Base-by-base conservation (phyloP, 2,329 filamentous ascomycete genomes). In the Monilinia vaccinii-corymbosi region DNA sequence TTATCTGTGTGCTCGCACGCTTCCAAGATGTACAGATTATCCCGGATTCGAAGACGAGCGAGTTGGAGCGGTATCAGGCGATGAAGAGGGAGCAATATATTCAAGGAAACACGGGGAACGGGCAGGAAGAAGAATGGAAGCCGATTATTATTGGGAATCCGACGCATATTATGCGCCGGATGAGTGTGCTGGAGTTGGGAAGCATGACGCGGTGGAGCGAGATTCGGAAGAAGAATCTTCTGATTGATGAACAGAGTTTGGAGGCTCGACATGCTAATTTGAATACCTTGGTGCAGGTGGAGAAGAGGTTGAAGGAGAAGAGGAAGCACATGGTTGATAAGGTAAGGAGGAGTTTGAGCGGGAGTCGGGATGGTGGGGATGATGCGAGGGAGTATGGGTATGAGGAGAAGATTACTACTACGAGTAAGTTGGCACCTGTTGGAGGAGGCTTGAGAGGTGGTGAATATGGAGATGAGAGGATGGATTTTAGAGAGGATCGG, bases 131-230 rank as follows among this genome's bases (percentile, higher is more conserved):
- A 63, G 80, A 85, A 50, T 91, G 85, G 87, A 82, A 82, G 61
- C 84, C 88, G 1, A 78, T 85, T 32, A 81, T 91, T 64, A 82
- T 90, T 69, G 87, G 88, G 14, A 87, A 88, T 68, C 87, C 88
- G 14, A 83, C 81, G 48, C 82, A 85, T 50, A 86, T 84, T 71
- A 82, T 81, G 68, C 79, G 88, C 53, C 79, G 85, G 62, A 84
- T 91, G 79, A 90, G 83, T 69, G 71, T 90, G 28, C 75, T 92
- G 18, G 88, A 92, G 71, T 74, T 89, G 61, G 88, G 88, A 0
- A 74, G 76, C 40, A 76, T 87, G 77, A 86, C 81, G 55, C 77
- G 88, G 45, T 92, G 86, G 85, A 87, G 82, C 28, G 87, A 91
- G 72, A 90, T 92, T 62, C 77, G 82, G 62, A 79, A 74, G 65